Percentiles rank a stretch among this genome's conserved stretches.
phyloP scores from a whole-genome alignment of 129 eudicot genomes.

The Ambrosia trifida region DNA sequence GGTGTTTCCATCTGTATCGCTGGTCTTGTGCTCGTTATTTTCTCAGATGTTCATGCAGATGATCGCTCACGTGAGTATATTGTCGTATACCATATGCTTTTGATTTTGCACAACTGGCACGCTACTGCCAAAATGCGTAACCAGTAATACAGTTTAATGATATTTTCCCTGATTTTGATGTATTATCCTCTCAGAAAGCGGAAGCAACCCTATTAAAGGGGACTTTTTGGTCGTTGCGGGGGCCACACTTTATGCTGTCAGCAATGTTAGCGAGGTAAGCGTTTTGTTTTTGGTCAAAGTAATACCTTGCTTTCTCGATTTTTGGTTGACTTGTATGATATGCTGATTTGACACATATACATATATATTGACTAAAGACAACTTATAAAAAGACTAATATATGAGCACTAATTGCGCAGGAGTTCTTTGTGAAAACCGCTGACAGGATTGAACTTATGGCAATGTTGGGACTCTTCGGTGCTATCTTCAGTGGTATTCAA shows the following conservation, averaged over 20 bases:
- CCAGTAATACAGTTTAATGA: not conserved
- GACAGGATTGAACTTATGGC: conserved; percentile 93
- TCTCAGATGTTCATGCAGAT: conserved; percentile 89
- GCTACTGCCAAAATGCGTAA: not conserved
- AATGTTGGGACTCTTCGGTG: conserved; percentile 91
- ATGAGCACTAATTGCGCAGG: conserved; percentile 47
- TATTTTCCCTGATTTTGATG: not conserved
- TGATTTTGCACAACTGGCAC: too few species aligned
- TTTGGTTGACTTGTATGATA: not conserved
- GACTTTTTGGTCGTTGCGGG: conserved; percentile 86
- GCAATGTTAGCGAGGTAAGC: conserved; percentile 85
- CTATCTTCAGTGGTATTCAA: conserved; percentile 79
- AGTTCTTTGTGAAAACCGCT: conserved; percentile 81
- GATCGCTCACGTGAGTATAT: conserved; percentile 71
- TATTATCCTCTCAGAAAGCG: conserved; percentile 43
- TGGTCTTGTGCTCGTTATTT: conserved; percentile 78
- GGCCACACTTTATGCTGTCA: conserved; percentile 84
- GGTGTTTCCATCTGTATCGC: conserved; percentile 86
- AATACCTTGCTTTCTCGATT: not conserved
- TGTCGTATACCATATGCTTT: too few species aligned
- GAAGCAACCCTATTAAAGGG: conserved; percentile 78
- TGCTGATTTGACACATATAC: not conserved
- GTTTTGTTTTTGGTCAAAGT: not conserved
- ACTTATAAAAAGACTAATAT: not conserved
- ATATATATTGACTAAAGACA: not conserved